Evolutionary conservation across 2,329 filamentous ascomycete genomes (phyloP), one percentile per base, ranked within the genome.

Genomic region (Aspergillus phoenicis): DNA sequence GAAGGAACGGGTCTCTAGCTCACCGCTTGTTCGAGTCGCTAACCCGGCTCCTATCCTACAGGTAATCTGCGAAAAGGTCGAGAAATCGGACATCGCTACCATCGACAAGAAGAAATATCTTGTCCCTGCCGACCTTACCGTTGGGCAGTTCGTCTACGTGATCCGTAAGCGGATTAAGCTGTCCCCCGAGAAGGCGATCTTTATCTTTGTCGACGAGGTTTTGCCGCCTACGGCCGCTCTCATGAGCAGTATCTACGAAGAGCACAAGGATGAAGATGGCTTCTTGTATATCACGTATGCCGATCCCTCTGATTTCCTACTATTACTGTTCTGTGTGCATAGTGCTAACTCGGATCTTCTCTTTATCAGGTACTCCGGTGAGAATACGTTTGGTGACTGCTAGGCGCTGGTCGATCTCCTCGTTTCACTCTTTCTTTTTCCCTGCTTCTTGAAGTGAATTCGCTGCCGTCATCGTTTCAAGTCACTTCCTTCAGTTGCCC

Each of bases 41-140:
- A 70, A 71, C 68, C 70, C 59, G 62, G 56, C 60, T 60, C 62
- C 59, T 58, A 17, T 60, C 62, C 30, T 57, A 70, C 72, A 97
- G 93, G 94, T 99, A 66, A 99, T 99, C 78, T 99, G 95, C 85
- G 95, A 98, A 82, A 98, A 98, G 85, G 94, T 98, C 71, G 95
- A 99, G 83, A 98, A 97, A 84, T 96, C 91, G 64, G 95, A 99
- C 78, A 99, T 99, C 73, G 95, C 95, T 63, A 98, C 95, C 70
- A 99, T 99, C 85, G 95, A 99, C 83, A 99, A 99, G 89, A 99
- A 99, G 89, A 99, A 99, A 84, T 99, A 99, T 77, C 87, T 99
- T 52, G 95, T 99, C 28, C 95, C 95, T 13, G 93, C 95, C 71
- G 95, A 99, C 77, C 87, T 99, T 76, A 99, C 95, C 65, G 95